Base-by-base conservation (phyloP, 225 moss, liverwort and hornwort genomes). In the Antitrichia curtipendula region DNA sequence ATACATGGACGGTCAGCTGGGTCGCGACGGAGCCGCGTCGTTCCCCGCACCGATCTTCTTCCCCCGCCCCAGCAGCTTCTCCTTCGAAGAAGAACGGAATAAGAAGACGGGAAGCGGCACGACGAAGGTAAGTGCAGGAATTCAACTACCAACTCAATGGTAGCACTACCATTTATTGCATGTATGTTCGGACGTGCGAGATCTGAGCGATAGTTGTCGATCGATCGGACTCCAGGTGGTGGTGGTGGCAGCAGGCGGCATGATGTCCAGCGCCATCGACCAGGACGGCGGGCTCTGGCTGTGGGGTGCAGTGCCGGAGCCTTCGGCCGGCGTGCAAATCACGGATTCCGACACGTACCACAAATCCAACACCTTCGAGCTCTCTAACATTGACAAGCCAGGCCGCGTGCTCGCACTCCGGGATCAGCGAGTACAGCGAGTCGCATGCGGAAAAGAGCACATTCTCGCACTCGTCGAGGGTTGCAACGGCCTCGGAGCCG, bases 1-100 rank as follows among this genome's bases (percentile, higher is more conserved):
- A 89, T 88, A 86, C 89, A 93, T 91, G 93, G 94, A 94, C 88
- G 94, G 93, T 92, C 93, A 94, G 92, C 91, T 94, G 86, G 94
- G 94, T 88, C 92, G 93, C 66, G 91, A 91, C 66, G 85, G 82
- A 45, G 91, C 87, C 87, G 91, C 92, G 58, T 91, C 93, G 32
- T 89, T 85, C 53, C 93, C 94, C 54, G 69, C 91, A 61, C 87
- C 88, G 43, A 79, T 91, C 65, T 23, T 56, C 58, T 89, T 89
- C 64, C 57, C 22, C 88, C 76, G 71, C 15, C 74, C 85, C 58
- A 93, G 87, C 70, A 75, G 76, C 78, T 83, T 81, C 23, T 69
- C 90, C 74, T 85, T 72, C 10, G 90, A 91, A 8, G 91, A 90
- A 13, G 52, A 19, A 57, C 84, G 84, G 45, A 88, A 82, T 38